A percentile compares a stretch with the other conserved stretches of the same genome.
phyloP scores from a whole-genome alignment of 192 early-diverging fungal genomes.

The Geranomyces michiganensis region DNA sequence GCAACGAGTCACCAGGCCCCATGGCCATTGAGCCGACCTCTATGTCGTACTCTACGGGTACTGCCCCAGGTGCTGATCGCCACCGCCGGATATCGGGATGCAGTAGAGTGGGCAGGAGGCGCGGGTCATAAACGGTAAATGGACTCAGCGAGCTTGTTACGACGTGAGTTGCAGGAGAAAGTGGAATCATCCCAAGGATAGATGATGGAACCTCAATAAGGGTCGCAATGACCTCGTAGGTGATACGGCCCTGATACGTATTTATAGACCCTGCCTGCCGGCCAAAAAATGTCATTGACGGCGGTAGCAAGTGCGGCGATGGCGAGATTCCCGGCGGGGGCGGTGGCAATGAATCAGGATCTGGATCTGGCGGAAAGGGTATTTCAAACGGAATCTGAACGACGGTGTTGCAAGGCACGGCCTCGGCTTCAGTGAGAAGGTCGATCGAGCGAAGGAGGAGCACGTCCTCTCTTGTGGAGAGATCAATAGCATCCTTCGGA shows the following conservation, averaged over 20 bases:
- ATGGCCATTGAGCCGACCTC: slow-evolving; percentile 47
- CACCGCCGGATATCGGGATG: slow-evolving; percentile 54
- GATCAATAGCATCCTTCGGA: slow-evolving; percentile 3
- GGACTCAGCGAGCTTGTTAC: slow-evolving; percentile 29
- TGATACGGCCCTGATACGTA: slow-evolving; percentile 29
- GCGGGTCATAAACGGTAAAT: slow-evolving; percentile 51
- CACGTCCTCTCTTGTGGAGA: slow-evolving; percentile 11
- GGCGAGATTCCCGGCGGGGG: slow-evolving; percentile 21
- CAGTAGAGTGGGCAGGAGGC: slow-evolving; percentile 51
- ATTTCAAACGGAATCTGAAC: slow-evolving; percentile 51
- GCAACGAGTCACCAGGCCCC: slow-evolving; percentile 49
- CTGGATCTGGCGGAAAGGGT: slow-evolving; percentile 36
- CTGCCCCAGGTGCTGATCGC: slow-evolving; percentile 47
- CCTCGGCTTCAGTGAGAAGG: slow-evolving; percentile 37
- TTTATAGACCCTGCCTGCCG: not conserved
- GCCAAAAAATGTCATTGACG: slow-evolving; percentile 28
- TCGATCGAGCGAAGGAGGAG: slow-evolving; percentile 12
- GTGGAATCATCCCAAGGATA: slow-evolving; percentile 9
- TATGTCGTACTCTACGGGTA: slow-evolving; percentile 57
- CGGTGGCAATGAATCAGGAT: slow-evolving; percentile 17
- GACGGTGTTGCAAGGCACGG: slow-evolving; percentile 31
- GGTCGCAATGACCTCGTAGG: slow-evolving; percentile 41
- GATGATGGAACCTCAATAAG: slow-evolving; percentile 34
- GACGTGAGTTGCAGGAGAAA: slow-evolving; percentile 9
- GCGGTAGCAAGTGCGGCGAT: slow-evolving; percentile 35